Conservation (phyloP, 2,329 filamentous ascomycete species). For the Hymenoscyphus infarciens region DNA sequence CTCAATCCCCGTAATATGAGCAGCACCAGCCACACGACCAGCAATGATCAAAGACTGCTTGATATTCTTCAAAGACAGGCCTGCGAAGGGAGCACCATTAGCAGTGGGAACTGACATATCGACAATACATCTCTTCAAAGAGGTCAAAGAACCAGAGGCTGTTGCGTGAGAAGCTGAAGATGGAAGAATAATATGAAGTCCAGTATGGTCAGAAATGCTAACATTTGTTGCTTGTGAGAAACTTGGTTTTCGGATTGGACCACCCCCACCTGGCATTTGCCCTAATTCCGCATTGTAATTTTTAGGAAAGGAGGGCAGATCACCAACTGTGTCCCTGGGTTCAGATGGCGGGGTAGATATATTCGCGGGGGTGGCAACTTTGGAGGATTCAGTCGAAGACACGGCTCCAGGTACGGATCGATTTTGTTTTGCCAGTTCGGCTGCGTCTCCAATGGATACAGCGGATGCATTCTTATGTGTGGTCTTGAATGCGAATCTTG, state of each 20-base stretch:
- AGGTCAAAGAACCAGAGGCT: constrained; percentile 68
- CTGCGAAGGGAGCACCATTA: constrained; percentile 63
- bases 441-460: constrained; percentile 54
- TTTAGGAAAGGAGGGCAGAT: constrained; percentile 40
- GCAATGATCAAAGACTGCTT: constrained; percentile 69
- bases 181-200: constrained; percentile 75
- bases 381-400: constrained; percentile 40
- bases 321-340: constrained; percentile 38
- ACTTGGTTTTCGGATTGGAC: constrained; percentile 54
- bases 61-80: constrained; percentile 66
- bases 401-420: constrained; percentile 33
- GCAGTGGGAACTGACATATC: constrained; percentile 72
- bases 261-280: constrained; percentile 30
- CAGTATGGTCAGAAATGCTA: constrained; percentile 61
- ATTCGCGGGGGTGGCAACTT: constrained; percentile 37
- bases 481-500: constrained; percentile 79
- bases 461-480: constrained; percentile 49
- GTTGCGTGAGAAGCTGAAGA: constrained; percentile 66
- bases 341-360: constrained; percentile 27
- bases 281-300: constrained; percentile 59
- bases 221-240: constrained; percentile 61
- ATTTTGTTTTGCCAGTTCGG: constrained; percentile 48
- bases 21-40: constrained; percentile 73
- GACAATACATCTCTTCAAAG: constrained; percentile 68
- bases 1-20: constrained; percentile 73